Percentiles rank a stretch among this genome's conserved stretches.
Conservation (phyloP, 148 eudicot genomes). For the Spergularia bocconei region DNA sequence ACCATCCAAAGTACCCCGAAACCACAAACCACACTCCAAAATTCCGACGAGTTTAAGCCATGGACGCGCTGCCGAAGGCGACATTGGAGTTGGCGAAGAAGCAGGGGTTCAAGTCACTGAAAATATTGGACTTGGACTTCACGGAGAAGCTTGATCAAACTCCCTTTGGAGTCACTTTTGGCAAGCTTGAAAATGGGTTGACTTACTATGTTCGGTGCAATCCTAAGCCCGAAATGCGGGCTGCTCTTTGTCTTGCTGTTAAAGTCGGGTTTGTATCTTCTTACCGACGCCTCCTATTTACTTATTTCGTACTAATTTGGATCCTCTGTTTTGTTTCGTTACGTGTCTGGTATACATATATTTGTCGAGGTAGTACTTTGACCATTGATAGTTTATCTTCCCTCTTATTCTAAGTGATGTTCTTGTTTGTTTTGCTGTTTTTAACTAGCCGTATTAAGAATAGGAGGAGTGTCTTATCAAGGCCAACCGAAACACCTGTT, state of each 20-base stretch:
- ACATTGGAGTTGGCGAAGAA: slow-evolving; percentile 43
- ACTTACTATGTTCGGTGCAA: slow-evolving; percentile 70
- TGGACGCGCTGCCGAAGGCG: slow-evolving; percentile 59
- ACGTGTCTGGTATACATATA: too few species aligned
- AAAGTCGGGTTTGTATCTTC: slow-evolving; percentile 46
- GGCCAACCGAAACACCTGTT: too few species aligned
- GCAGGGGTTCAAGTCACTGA: slow-evolving; percentile 53
- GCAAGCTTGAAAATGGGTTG: slow-evolving; percentile 62
- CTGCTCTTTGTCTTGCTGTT: slow-evolving; percentile 81
- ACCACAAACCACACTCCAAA: too few species aligned
- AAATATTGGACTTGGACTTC: slow-evolving; percentile 39
- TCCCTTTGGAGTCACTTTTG: slow-evolving; percentile 64
- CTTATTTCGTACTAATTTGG: background rate
- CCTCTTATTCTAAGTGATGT: too few species aligned
- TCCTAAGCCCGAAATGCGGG: slow-evolving; percentile 70
- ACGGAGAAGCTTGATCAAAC: slow-evolving; percentile 35
- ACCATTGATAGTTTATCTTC: too few species aligned
- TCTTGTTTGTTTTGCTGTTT: too few species aligned
- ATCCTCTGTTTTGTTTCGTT: too few species aligned
- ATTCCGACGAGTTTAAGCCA: background rate
- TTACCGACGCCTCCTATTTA: background rate
- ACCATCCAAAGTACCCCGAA: too few species aligned
- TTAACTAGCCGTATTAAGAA: too few species aligned
- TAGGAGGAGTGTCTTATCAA: too few species aligned
- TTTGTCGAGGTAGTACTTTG: too few species aligned